Evolutionary conservation across 1,139 yeast species (phyloP), one percentile per base, ranked within the genome.

Genomic region (Blastobotrys serpentis): DNA sequence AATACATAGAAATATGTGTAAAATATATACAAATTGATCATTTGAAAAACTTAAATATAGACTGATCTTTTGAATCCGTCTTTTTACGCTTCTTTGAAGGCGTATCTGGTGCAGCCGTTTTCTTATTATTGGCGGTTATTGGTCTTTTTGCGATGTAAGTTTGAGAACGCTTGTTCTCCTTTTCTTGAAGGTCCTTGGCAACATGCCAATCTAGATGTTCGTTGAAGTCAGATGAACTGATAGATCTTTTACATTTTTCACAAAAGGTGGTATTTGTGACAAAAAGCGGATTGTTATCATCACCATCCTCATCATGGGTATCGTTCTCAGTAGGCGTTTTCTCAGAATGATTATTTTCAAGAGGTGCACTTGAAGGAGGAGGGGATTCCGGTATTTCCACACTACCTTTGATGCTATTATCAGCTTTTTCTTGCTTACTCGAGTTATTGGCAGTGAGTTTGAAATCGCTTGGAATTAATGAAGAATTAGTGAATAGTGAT

Each of bases 121-220:
- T n/a, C 29, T 14, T 19, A 13, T 38, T 18, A 23, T 23, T 17
- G 8, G 22, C 30, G 19, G 18, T 10, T 10, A n/a, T 13, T 4
- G 38, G 38, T 5, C 38, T 11, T 4, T 33, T 33, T 6, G 38
- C 16, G 5, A 33, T 11, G 17, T 5, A 7, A 4, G 38, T 33
- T 33, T 33, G 38, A 13, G 21, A 33, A 3, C 38, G 38, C 16
- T 33, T n/a, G 11, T n/a, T 74, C 13, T 51, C 48, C 21, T 51
- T 75, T 72, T 4, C 63, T 69, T 61, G 80, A 67, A 52, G 78
- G 69, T 46, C 79, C 73, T 25, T 57, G 2, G 75, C 75, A 50
- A 63, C 62, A 47, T 71, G 75, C 71, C 72, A 71, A 48, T 71
- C 75, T 7, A 46, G 50, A 49, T 71, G 75, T 44, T 69, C 72